These are phyloP conservation scores for Dryadomyces quercus-mongolicae DNA, from an alignment of 2,329 filamentous ascomycete species.

Conservation along the genomic window DNA sequence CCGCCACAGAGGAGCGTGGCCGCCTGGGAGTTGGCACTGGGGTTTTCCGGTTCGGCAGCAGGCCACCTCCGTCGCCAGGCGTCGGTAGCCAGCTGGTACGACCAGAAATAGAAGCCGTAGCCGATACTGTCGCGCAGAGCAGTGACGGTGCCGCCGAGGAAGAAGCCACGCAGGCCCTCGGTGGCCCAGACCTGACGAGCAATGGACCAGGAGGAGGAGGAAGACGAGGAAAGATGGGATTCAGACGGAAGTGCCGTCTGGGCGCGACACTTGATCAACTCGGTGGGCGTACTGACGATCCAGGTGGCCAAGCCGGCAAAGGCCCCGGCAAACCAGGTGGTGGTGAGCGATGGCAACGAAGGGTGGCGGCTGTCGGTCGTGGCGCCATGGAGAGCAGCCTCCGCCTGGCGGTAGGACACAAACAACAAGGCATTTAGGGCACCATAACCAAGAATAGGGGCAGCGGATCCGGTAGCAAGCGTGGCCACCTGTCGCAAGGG, in stretches of 20 bases:
- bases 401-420: slow-evolving; percentile 78
- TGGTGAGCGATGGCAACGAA: slow-evolving; percentile 26
- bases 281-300: slow-evolving; percentile 75
- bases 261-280: slow-evolving; percentile 80
- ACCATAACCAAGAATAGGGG: slow-evolving; percentile 80
- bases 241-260: slow-evolving; percentile 42
- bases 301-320: slow-evolving; percentile 76
- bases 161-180: slow-evolving; percentile 56
- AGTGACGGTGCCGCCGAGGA: slow-evolving; percentile 71
- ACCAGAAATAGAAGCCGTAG: slow-evolving; percentile 98
- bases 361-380: background rate
- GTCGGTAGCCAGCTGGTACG: slow-evolving; percentile 66
- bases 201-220: slow-evolving; percentile 48
- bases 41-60: background rate
- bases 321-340: slow-evolving; percentile 68
- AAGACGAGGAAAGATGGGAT: slow-evolving; percentile 13
- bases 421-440: slow-evolving; percentile 86
- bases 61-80: slow-evolving; percentile 12
- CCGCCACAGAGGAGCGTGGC: slow-evolving; percentile 73
- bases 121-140: slow-evolving; percentile 75
- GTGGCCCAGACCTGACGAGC: slow-evolving; percentile 45
- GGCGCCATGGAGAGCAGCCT: slow-evolving; percentile 21
- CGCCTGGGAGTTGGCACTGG: slow-evolving; percentile 14
- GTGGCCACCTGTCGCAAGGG: slow-evolving; percentile 8
- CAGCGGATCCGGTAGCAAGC: slow-evolving; percentile 56